These are phyloP conservation scores for Claviceps quebecensis DNA, from an alignment of 2,329 filamentous ascomycete species.

Conservation along the genomic window DNA sequence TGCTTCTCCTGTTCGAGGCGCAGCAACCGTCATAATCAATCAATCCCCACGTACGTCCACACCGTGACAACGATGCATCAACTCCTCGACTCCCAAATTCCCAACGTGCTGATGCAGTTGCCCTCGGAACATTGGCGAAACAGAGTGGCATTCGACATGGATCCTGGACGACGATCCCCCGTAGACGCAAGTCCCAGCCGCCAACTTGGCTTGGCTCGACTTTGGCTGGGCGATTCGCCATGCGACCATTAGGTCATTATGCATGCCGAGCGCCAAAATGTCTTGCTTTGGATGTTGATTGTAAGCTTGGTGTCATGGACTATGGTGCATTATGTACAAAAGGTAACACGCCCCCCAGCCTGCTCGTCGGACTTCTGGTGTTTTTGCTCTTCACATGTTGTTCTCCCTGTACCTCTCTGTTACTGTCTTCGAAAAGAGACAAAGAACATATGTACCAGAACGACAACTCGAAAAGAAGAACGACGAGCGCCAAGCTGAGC, in stretches of 20 bases:
- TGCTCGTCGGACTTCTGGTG: too few relatives aligned
- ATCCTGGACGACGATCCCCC: neutral
- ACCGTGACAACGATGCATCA: neutral
- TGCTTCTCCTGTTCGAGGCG: too few relatives aligned
- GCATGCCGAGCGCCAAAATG: neutral
- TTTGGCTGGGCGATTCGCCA: neutral
- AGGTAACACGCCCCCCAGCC: too few relatives aligned
- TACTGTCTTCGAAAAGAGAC: too few relatives aligned
- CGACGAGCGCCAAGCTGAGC: neutral
- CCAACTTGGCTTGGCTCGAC: neutral
- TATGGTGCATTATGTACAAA: too few relatives aligned
- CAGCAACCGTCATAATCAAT: too few relatives aligned
- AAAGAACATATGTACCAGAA: too few relatives aligned
- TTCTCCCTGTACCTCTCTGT: too few relatives aligned
- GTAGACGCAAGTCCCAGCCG: neutral
- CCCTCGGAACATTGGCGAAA: neutral
- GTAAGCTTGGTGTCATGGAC: too few relatives aligned
- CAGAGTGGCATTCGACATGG: neutral
- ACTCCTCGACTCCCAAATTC: neutral
- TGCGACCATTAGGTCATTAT: neutral
- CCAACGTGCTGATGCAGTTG: neutral
- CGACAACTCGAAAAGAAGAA: too few relatives aligned
- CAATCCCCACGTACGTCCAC: neutral
- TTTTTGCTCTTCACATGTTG: too few relatives aligned
- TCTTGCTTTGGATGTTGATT: too few relatives aligned